A percentile compares a stretch with the other conserved stretches of the same genome.
phyloP scores from a whole-genome alignment of 2,329 filamentous ascomycete species.

The Dryadomyces sulphureus region DNA sequence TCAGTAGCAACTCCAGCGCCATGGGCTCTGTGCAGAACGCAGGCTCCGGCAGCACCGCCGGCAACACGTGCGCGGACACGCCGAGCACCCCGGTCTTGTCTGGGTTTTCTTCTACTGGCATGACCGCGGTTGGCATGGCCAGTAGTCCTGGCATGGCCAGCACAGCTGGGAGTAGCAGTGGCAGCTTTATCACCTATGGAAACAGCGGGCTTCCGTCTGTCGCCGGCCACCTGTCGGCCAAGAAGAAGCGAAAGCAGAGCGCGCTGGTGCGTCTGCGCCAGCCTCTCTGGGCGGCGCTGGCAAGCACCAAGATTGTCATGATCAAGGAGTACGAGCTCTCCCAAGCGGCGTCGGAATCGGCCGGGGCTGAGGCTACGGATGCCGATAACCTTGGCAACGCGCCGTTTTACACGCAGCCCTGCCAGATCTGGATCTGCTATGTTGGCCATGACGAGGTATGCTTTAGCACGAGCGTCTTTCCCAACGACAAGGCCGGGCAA shows the following conservation, averaged over 20 bases:
- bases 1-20: conserved; percentile 25
- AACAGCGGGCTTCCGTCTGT: not conserved
- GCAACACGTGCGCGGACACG: no score
- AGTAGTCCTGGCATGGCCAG: not conserved
- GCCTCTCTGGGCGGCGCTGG: conserved; percentile 85
- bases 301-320: conserved; percentile 92
- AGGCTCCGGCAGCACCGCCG: not conserved
- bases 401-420: conserved; percentile 53
- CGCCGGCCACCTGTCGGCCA: conserved; percentile 37
- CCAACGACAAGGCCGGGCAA: conserved; percentile 20
- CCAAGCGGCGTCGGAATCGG: conserved; percentile 57
- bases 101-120: not conserved
- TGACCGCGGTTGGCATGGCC: not conserved
- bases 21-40: not conserved
- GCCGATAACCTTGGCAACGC: conserved; percentile 65
- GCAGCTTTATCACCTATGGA: not conserved
- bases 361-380: conserved; percentile 60
- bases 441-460: conserved; percentile 64
- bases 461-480: conserved; percentile 58
- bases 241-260: conserved; percentile 82
- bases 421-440: conserved; percentile 69
- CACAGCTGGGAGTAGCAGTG: not conserved
- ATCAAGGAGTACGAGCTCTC: conserved; percentile 83
- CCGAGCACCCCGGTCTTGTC: not conserved
- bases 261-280: conserved; percentile 82